These are phyloP conservation scores for Salvia miltiorrhiza DNA, from an alignment of 257 asterid genomes.

Conservation along the genomic window DNA sequence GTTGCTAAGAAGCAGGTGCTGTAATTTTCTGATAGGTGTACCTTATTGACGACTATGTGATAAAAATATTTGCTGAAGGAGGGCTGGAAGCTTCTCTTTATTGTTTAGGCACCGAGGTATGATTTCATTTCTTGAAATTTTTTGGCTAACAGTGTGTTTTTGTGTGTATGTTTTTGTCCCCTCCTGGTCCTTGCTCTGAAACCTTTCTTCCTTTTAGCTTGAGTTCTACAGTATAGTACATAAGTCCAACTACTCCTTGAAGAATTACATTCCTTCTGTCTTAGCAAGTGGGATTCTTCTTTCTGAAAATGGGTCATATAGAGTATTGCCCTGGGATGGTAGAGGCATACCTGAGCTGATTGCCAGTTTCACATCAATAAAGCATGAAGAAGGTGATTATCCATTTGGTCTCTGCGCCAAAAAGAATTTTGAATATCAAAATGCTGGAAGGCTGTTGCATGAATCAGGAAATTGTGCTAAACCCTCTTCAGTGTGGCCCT, in stretches of 20 bases:
- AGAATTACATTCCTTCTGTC: conserved; percentile 68
- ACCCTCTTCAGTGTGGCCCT: conserved; percentile 66
- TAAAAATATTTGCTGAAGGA: conserved; percentile 82
- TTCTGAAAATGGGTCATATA: conserved; percentile 58
- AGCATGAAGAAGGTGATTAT: conserved; percentile 45
- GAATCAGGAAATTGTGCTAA: conserved; percentile 41
- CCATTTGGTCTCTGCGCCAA: conserved; percentile 86
- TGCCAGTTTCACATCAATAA: conserved; percentile 34
- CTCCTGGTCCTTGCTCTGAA: background rate
- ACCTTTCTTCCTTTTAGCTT: conserved; percentile 47
- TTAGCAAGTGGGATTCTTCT: conserved; percentile 82
- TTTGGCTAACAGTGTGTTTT: conserved; percentile 15
- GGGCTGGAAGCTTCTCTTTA: conserved; percentile 82
- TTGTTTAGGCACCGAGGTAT: conserved; percentile 94
- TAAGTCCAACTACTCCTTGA: conserved; percentile 58
- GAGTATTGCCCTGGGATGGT: conserved; percentile 79
- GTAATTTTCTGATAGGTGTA: conserved; percentile 56
- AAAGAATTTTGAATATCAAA: conserved; percentile 57
- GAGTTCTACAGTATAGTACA: conserved; percentile 66
- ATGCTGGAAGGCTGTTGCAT: conserved; percentile 41
- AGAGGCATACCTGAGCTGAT: conserved; percentile 62
- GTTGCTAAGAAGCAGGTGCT: conserved; percentile 17
- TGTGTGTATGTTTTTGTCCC: background rate
- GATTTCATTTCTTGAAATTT: background rate
- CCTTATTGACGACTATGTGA: conserved; percentile 62